These are phyloP conservation scores for Zostera marina DNA, from an alignment of 116 monocot species.

Conservation along the genomic window DNA sequence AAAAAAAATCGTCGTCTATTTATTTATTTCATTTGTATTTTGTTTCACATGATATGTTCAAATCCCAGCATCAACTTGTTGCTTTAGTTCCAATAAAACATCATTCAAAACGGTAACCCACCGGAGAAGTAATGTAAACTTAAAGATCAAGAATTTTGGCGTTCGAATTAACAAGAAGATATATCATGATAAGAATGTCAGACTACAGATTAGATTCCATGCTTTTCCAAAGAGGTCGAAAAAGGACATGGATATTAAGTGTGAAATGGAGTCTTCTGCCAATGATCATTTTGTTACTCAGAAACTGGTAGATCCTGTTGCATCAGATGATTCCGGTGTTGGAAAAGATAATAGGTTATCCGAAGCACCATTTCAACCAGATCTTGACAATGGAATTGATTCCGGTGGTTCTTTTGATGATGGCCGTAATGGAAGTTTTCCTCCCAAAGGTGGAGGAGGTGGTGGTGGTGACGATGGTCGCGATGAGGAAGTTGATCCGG, in stretches of 20 bases:
- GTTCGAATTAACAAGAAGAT: no score
- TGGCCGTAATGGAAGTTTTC: conserved; percentile 9
- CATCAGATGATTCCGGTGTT: conserved; percentile 1
- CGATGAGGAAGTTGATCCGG: conserved; percentile 1
- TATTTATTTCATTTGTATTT: no score
- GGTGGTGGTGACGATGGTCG: conserved; percentile 5
- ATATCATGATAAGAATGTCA: neutral
- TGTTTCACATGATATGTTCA: no score
- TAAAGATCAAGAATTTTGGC: no score
- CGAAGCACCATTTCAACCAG: neutral
- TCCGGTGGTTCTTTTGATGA: conserved; percentile 2
- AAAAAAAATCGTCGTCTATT: no score
- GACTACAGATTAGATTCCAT: neutral
- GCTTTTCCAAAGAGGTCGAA: conserved; percentile 4
- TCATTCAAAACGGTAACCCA: no score
- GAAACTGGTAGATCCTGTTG: conserved; percentile 1
- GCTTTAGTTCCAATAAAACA: no score
- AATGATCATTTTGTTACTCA: neutral
- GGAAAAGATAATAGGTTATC: neutral
- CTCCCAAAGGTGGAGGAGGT: conserved; percentile 12
- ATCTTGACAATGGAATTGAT: conserved; percentile 3
- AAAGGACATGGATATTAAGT: neutral
- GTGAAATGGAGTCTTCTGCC: conserved; percentile 7
- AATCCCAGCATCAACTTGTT: no score
- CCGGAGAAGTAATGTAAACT: no score